Percentiles rank a stretch among this genome's conserved stretches.
Conservation (phyloP, 2,329 filamentous ascomycete genomes). For the Daldinia eschscholtzii region DNA sequence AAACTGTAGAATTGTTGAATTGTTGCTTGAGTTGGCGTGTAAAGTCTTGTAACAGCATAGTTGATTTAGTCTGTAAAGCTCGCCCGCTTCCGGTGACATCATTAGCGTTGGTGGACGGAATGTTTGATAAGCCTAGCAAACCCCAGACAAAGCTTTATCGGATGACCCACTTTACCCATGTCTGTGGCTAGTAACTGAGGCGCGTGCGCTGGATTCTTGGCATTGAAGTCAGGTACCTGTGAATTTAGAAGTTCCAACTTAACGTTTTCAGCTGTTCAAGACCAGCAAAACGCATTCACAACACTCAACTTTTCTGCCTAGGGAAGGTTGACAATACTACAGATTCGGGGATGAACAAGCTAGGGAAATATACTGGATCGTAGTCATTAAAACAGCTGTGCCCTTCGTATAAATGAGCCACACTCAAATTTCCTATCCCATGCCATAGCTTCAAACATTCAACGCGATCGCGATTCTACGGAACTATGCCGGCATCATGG, state of each 20-base stretch:
- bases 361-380: not conserved
- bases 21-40: not conserved
- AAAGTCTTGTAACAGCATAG: not conserved
- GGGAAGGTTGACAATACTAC: not conserved
- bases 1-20: no score
- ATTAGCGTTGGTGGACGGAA: constrained; percentile 1
- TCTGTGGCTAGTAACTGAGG: constrained; percentile 11
- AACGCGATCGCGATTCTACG: constrained; percentile 31
- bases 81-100: not conserved
- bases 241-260: constrained; percentile 18
- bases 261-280: constrained; percentile 30
- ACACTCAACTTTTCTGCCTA: not conserved
- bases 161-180: not conserved
- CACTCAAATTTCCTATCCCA: constrained; percentile 15
- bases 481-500: constrained; percentile 48
- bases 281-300: not conserved
- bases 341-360: not conserved
- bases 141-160: not conserved
- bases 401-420: constrained; percentile 22
- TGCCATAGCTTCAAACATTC: constrained; percentile 21
- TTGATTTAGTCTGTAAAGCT: not conserved
- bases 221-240: not conserved
- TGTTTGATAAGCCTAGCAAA: no score
- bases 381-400: not conserved
- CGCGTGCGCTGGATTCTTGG: not conserved